phyloP scores from a whole-genome alignment of 192 early-diverging fungal genomes.

The Coemansia umbellata region DNA sequence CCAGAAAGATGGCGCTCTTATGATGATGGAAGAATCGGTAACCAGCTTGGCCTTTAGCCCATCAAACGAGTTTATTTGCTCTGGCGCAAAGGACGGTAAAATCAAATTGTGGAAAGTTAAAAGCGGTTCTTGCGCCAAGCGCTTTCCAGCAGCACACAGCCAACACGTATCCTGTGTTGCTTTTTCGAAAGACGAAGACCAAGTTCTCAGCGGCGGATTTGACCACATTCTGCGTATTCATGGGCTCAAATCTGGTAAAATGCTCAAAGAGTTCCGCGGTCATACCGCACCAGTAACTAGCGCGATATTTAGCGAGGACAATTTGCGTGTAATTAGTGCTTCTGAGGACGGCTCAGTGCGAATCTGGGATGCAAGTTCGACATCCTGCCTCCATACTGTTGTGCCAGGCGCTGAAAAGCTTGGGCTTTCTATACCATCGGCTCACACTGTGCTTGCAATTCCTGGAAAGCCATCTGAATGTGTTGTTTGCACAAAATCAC shows the following conservation, averaged over 20 bases:
- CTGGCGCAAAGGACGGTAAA: constrained; percentile 79
- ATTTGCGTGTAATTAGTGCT: constrained; percentile 66
- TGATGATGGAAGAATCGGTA: constrained; percentile 89
- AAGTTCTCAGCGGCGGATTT: constrained; percentile 77
- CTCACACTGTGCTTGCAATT: constrained; percentile 56
- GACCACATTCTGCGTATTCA: constrained; percentile 79
- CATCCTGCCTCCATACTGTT: constrained; percentile 59
- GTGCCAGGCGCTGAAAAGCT: constrained; percentile 50
- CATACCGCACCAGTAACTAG: constrained; percentile 88
- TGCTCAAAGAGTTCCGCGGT: constrained; percentile 86
- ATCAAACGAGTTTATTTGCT: constrained; percentile 69
- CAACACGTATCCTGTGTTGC: constrained; percentile 76
- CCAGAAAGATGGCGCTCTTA: constrained; percentile 76
- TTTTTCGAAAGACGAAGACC: constrained; percentile 74
- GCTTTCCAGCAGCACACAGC: constrained; percentile 79
- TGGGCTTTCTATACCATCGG: constrained; percentile 42
- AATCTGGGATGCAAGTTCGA: constrained; percentile 89
- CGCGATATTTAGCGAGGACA: constrained; percentile 69
- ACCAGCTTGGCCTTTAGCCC: constrained; percentile 74
- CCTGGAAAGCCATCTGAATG: constrained; percentile 65
- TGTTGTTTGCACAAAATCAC: constrained; percentile 75
- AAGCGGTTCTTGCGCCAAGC: constrained; percentile 65
- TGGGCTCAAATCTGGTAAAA: constrained; percentile 90
- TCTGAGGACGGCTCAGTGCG: constrained; percentile 79
- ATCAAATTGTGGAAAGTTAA: constrained; percentile 87